phyloP scores from a whole-genome alignment of 2,329 filamentous ascomycete genomes.

The Colletotrichum coccodes region DNA sequence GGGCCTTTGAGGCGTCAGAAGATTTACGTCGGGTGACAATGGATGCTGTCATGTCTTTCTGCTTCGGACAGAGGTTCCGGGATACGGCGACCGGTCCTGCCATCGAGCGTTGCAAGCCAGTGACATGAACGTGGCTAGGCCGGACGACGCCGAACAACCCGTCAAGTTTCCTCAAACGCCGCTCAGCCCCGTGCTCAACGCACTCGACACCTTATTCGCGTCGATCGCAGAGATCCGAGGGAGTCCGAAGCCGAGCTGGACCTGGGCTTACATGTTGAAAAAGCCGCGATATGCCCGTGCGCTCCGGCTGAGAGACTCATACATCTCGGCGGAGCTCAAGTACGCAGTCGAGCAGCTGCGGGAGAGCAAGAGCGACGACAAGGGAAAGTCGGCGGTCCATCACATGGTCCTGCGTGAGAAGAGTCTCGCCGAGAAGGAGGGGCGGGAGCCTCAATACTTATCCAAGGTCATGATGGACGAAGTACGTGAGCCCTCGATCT shows the following conservation, averaged over 20 bases:
- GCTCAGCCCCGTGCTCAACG: background rate
- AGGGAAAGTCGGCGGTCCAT: background rate
- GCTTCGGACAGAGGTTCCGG: constrained; percentile 36
- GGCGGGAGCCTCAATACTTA: constrained; percentile 41
- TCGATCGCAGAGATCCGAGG: too few relatives aligned
- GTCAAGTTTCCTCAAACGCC: background rate
- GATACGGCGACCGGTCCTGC: background rate
- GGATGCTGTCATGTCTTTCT: constrained; percentile 47
- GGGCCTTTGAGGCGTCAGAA: constrained; percentile 42
- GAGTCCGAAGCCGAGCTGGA: too few relatives aligned
- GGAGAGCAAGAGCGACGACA: too few relatives aligned
- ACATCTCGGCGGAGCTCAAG: too few relatives aligned
- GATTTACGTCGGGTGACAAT: constrained; percentile 46
- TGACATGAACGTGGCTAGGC: background rate
- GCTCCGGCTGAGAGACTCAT: too few relatives aligned
- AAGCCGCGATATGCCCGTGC: too few relatives aligned
- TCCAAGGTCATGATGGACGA: constrained; percentile 43
- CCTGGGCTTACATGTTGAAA: too few relatives aligned
- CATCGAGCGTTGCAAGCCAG: background rate
- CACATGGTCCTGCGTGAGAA: constrained; percentile 8
- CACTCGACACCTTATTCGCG: background rate
- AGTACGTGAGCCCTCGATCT: constrained; percentile 34
- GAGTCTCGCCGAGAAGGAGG: constrained; percentile 40
- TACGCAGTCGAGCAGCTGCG: too few relatives aligned
- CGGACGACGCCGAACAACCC: background rate